Conservation (phyloP, 768 basidiomycete species). For the Russula griseocarnosa region DNA sequence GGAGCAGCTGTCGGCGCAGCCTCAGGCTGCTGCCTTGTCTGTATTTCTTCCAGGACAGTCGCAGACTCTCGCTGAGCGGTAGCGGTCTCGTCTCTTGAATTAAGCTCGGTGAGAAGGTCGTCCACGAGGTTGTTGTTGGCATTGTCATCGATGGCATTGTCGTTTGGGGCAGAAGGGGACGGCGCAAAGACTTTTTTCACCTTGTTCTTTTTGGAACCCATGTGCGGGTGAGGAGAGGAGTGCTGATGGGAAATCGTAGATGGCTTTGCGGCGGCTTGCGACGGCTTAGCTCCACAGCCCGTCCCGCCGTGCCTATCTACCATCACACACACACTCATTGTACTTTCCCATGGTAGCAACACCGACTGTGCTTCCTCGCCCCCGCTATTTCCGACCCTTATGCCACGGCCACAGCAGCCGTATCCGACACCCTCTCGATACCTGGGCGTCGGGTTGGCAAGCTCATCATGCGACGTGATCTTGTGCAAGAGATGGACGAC, state of each 20-base stretch:
- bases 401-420: conserved; percentile 63
- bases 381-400: conserved; percentile 58
- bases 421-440: conserved; percentile 57
- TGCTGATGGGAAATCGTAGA: background rate
- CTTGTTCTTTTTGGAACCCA: conserved; percentile 59
- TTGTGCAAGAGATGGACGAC: conserved; percentile 76
- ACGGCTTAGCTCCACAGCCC: background rate
- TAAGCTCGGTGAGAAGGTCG: conserved; percentile 73
- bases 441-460: conserved; percentile 50
- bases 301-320: no score
- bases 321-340: no score
- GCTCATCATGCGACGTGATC: conserved; percentile 60
- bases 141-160: conserved; percentile 42
- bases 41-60: conserved; percentile 46
- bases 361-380: conserved; percentile 69
- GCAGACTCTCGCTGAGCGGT: conserved; percentile 50
- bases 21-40: background rate
- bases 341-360: conserved; percentile 50
- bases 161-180: conserved; percentile 25
- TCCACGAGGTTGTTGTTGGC: conserved; percentile 61
- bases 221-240: conserved; percentile 25
- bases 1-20: background rate
- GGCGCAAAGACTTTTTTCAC: conserved; percentile 44
- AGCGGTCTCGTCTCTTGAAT: conserved; percentile 52
- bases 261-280: background rate